Base-by-base conservation (phyloP, 164 flowering plant species). In the Kalanchoe fedtschenkoi region DNA sequence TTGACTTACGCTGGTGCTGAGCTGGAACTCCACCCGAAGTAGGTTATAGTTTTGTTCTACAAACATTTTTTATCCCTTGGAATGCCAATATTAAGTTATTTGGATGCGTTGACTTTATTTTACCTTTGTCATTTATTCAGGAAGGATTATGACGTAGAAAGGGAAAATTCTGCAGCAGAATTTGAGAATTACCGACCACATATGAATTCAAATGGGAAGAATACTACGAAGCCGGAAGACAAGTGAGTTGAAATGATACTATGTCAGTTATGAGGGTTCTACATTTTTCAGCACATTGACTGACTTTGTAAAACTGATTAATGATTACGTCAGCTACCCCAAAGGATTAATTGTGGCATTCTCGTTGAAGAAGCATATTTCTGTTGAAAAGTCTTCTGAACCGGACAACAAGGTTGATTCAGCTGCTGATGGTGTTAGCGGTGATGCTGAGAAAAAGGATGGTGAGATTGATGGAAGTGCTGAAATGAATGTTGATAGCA, bases 291-390 rank as follows among this genome's bases (percentile, higher is more conserved):
- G 14, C 9, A 32, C 1, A 3, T 3, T 17, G 60, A 58, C 5
- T 4, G n/a, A 58, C 16, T 38, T 41, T 30, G 26, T 47, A 10
- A 24, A 22, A 26, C 39, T 39, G 15, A 16, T 35, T 29, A 16
- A 32, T 34, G 29, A 9, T 61, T 15, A 22, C 6, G 2, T 28
- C 80, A 90, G 97, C 68, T 93, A 90, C 64, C 99, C 99, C 15
- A 88, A 85, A 74, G 97, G 95, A 47, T 77, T 93, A 60, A 80
- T 93, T 71, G 74, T 93, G 72, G 75, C 95, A 58, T 93, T 93
- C 67, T 75, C 72, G 56, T 67, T 93, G 41, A 93, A 83, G 77
- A 76, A 67, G 38, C 16, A 11, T 10, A 47, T 0, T 47, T 14
- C 30, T 47, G 55, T 8, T 22, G 55, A 9, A 47, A 66, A 62